Conservation (phyloP, 2,329 filamentous ascomycete genomes). For the Fusarium falciforme region DNA sequence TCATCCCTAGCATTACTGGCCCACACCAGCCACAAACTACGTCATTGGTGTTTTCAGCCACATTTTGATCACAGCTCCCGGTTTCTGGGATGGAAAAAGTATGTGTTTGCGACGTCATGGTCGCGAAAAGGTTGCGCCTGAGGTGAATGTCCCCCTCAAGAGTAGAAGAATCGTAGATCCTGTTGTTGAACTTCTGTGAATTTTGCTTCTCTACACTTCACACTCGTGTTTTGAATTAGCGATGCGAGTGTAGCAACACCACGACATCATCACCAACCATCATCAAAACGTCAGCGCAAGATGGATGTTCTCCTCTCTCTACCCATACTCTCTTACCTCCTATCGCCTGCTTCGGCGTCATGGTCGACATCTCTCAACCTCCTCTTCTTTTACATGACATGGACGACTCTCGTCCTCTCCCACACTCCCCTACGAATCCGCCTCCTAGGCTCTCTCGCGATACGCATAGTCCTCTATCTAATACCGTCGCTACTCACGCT, state of each 20-base stretch:
- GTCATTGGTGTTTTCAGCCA: slow-evolving; percentile 18
- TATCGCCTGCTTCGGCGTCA: slow-evolving; percentile 70
- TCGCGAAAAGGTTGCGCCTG: neutral
- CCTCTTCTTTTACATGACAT: slow-evolving; percentile 91
- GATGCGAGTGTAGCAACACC: slow-evolving; percentile 18
- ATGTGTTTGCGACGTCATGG: slow-evolving; percentile 29
- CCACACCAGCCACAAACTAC: slow-evolving; percentile 28
- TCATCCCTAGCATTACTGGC: neutral
- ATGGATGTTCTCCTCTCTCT: slow-evolving; percentile 79
- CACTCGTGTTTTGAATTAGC: neutral
- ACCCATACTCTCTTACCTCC: slow-evolving; percentile 76
- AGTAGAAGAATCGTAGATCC: neutral
- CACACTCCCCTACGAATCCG: slow-evolving; percentile 82
- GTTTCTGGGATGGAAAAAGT: slow-evolving; percentile 3
- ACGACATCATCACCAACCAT: slow-evolving; percentile 7
- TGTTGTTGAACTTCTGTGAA: neutral
- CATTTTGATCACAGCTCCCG: neutral
- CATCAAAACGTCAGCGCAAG: slow-evolving; percentile 17
- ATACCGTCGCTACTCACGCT: slow-evolving; percentile 79
- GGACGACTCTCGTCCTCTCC: slow-evolving; percentile 84
- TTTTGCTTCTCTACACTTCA: neutral
- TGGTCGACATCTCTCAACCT: slow-evolving; percentile 86
- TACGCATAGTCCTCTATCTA: slow-evolving; percentile 78
- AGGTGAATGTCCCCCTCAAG: neutral
- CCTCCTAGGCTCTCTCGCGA: slow-evolving; percentile 73